Evolutionary conservation across 805 yeast species (phyloP), one percentile per base, ranked within the genome.

Genomic region (Pichia insulana): DNA sequence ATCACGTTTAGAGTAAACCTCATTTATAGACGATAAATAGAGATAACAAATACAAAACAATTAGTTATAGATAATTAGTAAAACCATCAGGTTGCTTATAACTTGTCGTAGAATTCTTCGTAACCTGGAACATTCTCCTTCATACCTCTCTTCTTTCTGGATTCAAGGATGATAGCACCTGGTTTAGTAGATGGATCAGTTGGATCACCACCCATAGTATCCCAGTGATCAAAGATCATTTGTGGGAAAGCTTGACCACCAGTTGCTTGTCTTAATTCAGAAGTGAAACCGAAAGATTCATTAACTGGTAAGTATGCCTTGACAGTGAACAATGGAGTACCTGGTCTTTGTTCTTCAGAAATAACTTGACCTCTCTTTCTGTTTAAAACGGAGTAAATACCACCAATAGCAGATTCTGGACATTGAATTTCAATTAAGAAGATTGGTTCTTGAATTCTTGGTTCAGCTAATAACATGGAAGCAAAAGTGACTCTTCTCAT

Each of bases 191-290:
- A 57, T 67, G 89, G 81, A 74, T 90, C 97, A 58, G 83, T 73
- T 68, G 95, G 95, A 73, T 88, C 92, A 72, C 96, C 95, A 59
- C 67, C 65, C 78, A 92, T 75, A 62, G 86, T 71, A 57, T 87
- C 76, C 97, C 97, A 90, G 73, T 90, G 98, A 73, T 92, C 97
- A 74, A 90, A 92, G 72, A 92, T 94, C 95, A 92, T 80, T 78
- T 90, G 97, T 76, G 98, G 98, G 98, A 90, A 90, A 72, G 98
- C 98, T 81, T 90, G 98, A 74, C 98, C 98, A 85, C 96, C 97
- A 67, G 98, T 90, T 68, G 97, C 96, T 78, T 90, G 97, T 81
- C 98, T 87, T 68, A 90, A 83, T 67, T 89, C 96, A 78, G 94
- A 92, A 63, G 96, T 83, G 96, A 90, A 90, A 84, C 98, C 98